Evolutionary conservation across 2,329 filamentous ascomycete genomes (phyloP), one percentile per base, ranked within the genome.

Genomic region (Pseudogymnoascus sp.): DNA sequence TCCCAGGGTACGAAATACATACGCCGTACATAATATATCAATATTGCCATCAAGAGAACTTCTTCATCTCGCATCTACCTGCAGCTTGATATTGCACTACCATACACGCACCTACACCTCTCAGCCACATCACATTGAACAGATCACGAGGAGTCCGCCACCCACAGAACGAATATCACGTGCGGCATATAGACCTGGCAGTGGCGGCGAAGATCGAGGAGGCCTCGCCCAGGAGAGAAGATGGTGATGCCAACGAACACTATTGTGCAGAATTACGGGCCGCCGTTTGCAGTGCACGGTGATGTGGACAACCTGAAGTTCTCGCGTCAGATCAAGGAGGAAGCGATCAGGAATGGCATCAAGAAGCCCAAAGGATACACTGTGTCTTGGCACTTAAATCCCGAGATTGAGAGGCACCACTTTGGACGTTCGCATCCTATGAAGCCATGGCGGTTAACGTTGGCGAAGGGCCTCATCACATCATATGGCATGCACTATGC

Each of bases 371-470:
- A 89, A 72, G 93, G 92, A 69, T 93, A 96, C 77, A 92, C 84
- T 34, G 93, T 99, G 56, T 97, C 93, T 8, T 97, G 93, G 77
- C 95, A 99, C 75, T 91, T 92, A 77, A 97, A 97, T 72, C 90
- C 93, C 1, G 87, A 91, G 65, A 96, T 97, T 74, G 95, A 99
- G 78, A 89, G 90, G 73, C 93, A 97, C 76, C 95, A 99, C 76
- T 99, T 99, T 75, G 95, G 95, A 68, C 89, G 91, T 77, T 93
- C 91, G 8, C 95, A 99, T 79, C 95, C 95, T 18, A 99, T 99
- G 95, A 99, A 99, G 76, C 95, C 95, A 64, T 97, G 95, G 93
- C 90, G 95, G 37, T 80, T 99, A 67, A 97, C 93, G 14, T 83
- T 99, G 63, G 96, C 95, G 63, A 97, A 99, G 75, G 91, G 95